These are phyloP conservation scores for Xylaria polymorpha DNA, from an alignment of 2,329 filamentous ascomycete genomes.

Conservation along the genomic window DNA sequence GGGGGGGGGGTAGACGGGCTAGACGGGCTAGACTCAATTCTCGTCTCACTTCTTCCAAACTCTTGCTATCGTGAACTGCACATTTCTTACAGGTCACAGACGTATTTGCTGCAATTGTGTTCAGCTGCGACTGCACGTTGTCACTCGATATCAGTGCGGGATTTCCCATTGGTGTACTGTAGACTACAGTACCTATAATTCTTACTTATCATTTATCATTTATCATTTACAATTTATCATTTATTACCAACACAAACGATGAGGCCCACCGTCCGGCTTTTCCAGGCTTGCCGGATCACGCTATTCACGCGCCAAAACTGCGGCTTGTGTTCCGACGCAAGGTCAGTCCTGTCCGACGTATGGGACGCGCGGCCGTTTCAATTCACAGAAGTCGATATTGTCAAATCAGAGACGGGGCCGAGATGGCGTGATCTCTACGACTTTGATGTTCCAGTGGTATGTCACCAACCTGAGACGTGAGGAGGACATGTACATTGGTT, in stretches of 20 bases:
- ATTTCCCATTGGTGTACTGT: neutral
- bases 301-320: slow-evolving; percentile 80
- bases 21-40: neutral
- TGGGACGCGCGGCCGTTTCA: slow-evolving; percentile 75
- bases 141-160: neutral
- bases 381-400: slow-evolving; percentile 76
- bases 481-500: neutral
- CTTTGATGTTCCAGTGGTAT: slow-evolving; percentile 83
- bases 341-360: slow-evolving; percentile 73
- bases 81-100: neutral
- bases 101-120: neutral
- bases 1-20: too few species aligned
- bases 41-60: neutral
- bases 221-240: neutral
- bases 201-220: neutral
- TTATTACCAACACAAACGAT: slow-evolving; percentile 51
- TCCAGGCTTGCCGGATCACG: slow-evolving; percentile 73
- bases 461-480: slow-evolving; percentile 42
- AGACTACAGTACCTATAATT: too few species aligned
- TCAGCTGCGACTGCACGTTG: slow-evolving; percentile 9
- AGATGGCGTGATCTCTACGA: slow-evolving; percentile 79
- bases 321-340: slow-evolving; percentile 76
- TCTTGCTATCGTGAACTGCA: neutral
- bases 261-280: slow-evolving; percentile 62
- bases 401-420: slow-evolving; percentile 68